Percentiles rank a stretch among this genome's conserved stretches.
phyloP scores from a whole-genome alignment of 1,284 basidiomycete genomes.

The Papiliotrema flavescens region DNA sequence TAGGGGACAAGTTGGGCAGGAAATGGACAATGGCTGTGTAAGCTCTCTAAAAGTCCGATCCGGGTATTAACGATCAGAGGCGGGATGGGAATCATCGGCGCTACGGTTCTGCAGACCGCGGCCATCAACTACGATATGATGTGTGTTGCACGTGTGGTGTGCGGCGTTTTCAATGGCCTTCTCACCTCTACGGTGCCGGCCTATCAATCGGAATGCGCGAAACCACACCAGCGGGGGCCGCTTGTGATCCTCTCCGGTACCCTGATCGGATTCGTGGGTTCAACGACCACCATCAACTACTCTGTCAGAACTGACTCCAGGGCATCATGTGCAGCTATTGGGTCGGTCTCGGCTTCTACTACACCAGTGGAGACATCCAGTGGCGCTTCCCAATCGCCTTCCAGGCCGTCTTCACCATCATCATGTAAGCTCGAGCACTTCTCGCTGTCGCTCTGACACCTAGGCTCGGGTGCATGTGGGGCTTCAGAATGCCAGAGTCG shows the following conservation, averaged over 20 bases:
- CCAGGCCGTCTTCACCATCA: conserved; percentile 27
- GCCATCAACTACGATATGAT: conserved; percentile 46
- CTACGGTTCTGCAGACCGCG: conserved; percentile 47
- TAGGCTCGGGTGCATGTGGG: conserved; percentile 27
- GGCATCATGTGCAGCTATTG: conserved; percentile 35
- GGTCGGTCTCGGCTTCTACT: conserved; percentile 48
- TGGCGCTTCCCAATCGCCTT: conserved; percentile 48
- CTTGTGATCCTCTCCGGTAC: conserved; percentile 50
- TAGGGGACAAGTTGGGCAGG: conserved; percentile 46
- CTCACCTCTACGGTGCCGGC: conserved; percentile 50
- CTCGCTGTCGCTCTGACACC: conserved; percentile 15
- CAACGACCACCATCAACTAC: neutral
- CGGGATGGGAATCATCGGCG: conserved; percentile 46
- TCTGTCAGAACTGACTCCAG: neutral
- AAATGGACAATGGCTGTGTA: conserved; percentile 20
- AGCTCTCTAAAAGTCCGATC: neutral
- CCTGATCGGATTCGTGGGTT: conserved; percentile 32
- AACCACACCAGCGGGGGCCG: conserved; percentile 47
- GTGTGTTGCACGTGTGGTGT: conserved; percentile 49
- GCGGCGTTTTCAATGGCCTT: conserved; percentile 40
- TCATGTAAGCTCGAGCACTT: conserved; percentile 4
- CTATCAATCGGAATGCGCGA: conserved; percentile 46
- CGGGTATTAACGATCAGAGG: conserved; percentile 9
- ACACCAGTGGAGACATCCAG: conserved; percentile 35
- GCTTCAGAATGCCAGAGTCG: conserved; percentile 50